Percentiles rank a stretch among this genome's conserved stretches.
phyloP scores from a whole-genome alignment of 176 grass and related monocot genomes.

The Stipa capillata region DNA sequence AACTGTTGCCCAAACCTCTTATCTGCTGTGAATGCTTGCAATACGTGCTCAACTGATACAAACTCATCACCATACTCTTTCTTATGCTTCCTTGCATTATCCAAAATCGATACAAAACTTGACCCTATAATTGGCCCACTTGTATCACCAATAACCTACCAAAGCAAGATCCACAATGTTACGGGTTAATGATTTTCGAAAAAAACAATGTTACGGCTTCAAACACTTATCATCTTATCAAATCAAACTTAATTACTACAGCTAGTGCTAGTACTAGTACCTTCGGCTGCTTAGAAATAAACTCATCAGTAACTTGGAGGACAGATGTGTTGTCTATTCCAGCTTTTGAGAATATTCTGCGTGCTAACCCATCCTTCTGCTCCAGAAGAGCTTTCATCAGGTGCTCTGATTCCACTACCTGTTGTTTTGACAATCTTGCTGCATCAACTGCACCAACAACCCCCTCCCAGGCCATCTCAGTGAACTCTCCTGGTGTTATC shows the following conservation, averaged over 20 bases:
- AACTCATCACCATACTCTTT: slow-evolving; percentile 88
- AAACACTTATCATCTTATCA: background rate
- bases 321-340: slow-evolving; percentile 73
- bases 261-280: slow-evolving; percentile 32
- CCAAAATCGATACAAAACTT: slow-evolving; percentile 66
- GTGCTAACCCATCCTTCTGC: slow-evolving; percentile 90
- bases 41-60: slow-evolving; percentile 82
- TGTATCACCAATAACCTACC: slow-evolving; percentile 72
- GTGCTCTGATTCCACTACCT: slow-evolving; percentile 84
- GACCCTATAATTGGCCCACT: slow-evolving; percentile 64
- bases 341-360: slow-evolving; percentile 84
- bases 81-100: slow-evolving; percentile 67
- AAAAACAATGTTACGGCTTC: background rate
- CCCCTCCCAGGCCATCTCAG: slow-evolving; percentile 89
- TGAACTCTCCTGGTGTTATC: slow-evolving; percentile 57
- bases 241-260: background rate
- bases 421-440: slow-evolving; percentile 65
- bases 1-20: slow-evolving; percentile 87
- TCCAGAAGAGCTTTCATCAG: slow-evolving; percentile 94
- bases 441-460: slow-evolving; percentile 70
- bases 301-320: slow-evolving; percentile 72
- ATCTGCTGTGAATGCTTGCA: slow-evolving; percentile 66
- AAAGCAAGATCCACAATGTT: slow-evolving; percentile 10
- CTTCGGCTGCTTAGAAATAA: slow-evolving; percentile 77
- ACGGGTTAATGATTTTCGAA: too few species aligned